A percentile compares a stretch with the other conserved stretches of the same genome.
Evolutionary conservation across 179 eudicot genomes (phyloP).

Genomic region (Heliamphora pulchella): DNA sequence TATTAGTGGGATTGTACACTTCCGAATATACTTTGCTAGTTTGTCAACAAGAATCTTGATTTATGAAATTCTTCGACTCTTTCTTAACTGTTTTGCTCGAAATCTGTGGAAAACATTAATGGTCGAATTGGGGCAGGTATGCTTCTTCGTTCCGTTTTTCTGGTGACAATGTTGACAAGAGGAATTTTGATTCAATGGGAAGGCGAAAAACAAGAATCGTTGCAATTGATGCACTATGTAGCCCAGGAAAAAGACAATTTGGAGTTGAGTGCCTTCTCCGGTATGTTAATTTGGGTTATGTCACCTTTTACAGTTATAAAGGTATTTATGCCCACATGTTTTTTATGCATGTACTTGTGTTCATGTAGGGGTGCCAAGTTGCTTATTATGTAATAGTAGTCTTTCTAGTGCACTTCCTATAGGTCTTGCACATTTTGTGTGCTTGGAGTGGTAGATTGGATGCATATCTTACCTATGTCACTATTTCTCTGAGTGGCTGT

Average conservation of each 20-base stretch:
- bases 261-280: slow-evolving; percentile 51
- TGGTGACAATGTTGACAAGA: slow-evolving; percentile 60
- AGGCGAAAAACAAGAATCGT: slow-evolving; percentile 70
- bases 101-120: neutral
- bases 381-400: neutral
- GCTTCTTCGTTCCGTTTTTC: slow-evolving; percentile 69
- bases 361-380: neutral
- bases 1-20: neutral
- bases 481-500: neutral
- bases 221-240: slow-evolving; percentile 76
- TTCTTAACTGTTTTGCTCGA: neutral
- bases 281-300: slow-evolving; percentile 24
- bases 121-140: slow-evolving; percentile 40
- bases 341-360: neutral
- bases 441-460: neutral
- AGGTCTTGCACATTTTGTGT: neutral
- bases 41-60: neutral
- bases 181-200: slow-evolving; percentile 48
- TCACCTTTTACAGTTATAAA: neutral
- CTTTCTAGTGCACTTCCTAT: neutral
- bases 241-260: slow-evolving; percentile 68
- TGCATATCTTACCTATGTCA: neutral
- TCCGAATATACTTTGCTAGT: neutral
- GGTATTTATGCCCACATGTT: neutral
- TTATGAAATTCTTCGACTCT: neutral